Conservation (phyloP, 2,329 filamentous ascomycete genomes). For the Cercospora sojina region DNA sequence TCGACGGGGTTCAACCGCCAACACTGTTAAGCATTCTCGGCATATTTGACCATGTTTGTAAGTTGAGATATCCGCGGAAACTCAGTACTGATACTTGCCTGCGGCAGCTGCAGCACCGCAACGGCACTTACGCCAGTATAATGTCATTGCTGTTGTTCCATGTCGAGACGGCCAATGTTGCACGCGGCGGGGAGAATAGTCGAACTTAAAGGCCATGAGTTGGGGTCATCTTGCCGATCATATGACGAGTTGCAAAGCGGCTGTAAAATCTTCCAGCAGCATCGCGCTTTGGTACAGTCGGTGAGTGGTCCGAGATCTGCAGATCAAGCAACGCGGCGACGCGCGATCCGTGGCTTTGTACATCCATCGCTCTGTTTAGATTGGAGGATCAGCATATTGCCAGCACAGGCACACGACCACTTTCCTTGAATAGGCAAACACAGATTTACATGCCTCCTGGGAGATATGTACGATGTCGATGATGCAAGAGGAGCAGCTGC, state of each 20-base stretch:
- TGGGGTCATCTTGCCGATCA: background rate
- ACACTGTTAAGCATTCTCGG: background rate
- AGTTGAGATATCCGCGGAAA: background rate
- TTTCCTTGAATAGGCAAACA: background rate
- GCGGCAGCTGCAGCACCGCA: background rate
- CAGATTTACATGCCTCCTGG: background rate
- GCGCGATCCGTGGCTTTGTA: background rate
- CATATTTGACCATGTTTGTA: background rate
- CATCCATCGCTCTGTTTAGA: background rate
- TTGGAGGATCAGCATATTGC: background rate
- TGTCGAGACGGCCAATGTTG: background rate
- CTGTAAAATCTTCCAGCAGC: background rate
- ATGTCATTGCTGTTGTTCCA: background rate
- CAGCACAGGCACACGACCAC: conserved; percentile 2
- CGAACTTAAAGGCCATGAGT: background rate
- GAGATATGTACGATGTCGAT: background rate
- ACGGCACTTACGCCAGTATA: background rate
- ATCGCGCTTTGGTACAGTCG: background rate
- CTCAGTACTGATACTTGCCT: background rate
- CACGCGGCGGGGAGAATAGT: background rate
- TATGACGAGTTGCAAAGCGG: background rate
- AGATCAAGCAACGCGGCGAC: background rate
- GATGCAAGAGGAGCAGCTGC: background rate
- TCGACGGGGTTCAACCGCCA: background rate
- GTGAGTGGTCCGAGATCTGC: background rate